phyloP scores from a whole-genome alignment of 2,329 filamentous ascomycete genomes.

The Pseudogymnoascus sp. region DNA sequence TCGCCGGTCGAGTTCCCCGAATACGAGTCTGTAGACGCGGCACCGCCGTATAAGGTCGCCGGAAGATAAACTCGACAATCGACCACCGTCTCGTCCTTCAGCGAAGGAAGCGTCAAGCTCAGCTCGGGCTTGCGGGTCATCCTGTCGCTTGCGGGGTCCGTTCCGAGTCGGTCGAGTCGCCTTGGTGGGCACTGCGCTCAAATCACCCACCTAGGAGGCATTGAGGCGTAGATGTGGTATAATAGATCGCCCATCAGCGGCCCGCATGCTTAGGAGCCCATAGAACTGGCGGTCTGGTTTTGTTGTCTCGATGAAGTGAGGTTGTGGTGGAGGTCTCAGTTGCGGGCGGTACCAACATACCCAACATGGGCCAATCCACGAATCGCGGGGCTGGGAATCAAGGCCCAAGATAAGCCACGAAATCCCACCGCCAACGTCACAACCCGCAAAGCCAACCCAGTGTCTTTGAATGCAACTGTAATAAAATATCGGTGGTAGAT shows the following conservation, averaged over 20 bases:
- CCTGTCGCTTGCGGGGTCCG: slow-evolving; percentile 13
- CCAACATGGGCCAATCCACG: neutral
- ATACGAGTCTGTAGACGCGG: neutral
- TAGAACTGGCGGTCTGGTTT: neutral
- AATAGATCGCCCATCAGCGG: neutral
- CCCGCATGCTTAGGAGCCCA: neutral
- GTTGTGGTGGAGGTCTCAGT: neutral
- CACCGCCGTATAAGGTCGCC: slow-evolving; percentile 12
- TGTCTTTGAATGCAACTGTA: neutral
- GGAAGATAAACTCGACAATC: slow-evolving; percentile 81
- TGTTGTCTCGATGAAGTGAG: neutral
- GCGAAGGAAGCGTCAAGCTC: slow-evolving; percentile 72
- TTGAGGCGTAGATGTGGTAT: neutral
- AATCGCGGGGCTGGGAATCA: neutral
- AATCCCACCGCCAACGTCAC: neutral
- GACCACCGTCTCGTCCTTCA: slow-evolving; percentile 68
- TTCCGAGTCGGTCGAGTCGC: neutral
- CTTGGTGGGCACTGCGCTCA: neutral
- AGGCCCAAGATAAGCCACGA: neutral
- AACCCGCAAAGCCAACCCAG: neutral
- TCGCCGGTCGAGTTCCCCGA: neutral
- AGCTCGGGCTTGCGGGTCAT: slow-evolving; percentile 51
- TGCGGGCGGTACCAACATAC: neutral
- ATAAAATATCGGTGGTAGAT: neutral
- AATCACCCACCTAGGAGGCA: neutral